Evolutionary conservation across 441 rosid genomes (phyloP).

Genomic region (Biscutella laevigata): DNA sequence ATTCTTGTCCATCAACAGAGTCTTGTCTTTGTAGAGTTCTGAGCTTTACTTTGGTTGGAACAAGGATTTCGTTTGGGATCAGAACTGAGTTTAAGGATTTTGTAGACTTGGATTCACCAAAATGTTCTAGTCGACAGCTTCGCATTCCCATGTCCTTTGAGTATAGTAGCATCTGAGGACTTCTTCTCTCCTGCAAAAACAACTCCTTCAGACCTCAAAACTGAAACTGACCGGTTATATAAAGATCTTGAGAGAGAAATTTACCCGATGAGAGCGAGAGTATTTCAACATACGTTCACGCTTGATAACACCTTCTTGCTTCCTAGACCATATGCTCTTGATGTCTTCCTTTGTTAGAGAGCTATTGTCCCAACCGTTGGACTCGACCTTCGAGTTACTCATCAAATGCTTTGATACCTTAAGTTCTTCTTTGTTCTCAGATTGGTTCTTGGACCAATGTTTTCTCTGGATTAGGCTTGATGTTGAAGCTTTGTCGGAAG

Average conservation of each 20-base stretch:
- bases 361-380: conserved; percentile 55
- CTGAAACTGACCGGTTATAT: background rate
- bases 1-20: conserved; percentile 34
- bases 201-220: background rate
- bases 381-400: conserved; percentile 29
- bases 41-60: conserved; percentile 27
- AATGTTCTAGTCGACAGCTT: conserved; percentile 29
- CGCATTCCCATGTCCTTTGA: conserved; percentile 36
- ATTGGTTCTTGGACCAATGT: conserved; percentile 22
- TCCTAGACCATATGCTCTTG: conserved; percentile 49
- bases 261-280: conserved; percentile 71
- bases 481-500: conserved; percentile 26
- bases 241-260: background rate
- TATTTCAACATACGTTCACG: conserved; percentile 75
- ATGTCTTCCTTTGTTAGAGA: conserved; percentile 50
- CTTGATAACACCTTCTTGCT: conserved; percentile 48
- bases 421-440: conserved; percentile 35
- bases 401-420: conserved; percentile 24
- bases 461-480: conserved; percentile 24
- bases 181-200: conserved; percentile 47
- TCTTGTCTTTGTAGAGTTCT: conserved; percentile 33
- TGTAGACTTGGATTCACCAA: conserved; percentile 27
- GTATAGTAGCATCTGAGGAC: conserved; percentile 24
- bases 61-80: conserved; percentile 21
- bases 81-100: conserved; percentile 23